These are phyloP conservation scores for Rheum nobile DNA, from an alignment of 148 eudicot genomes.

Conservation along the genomic window DNA sequence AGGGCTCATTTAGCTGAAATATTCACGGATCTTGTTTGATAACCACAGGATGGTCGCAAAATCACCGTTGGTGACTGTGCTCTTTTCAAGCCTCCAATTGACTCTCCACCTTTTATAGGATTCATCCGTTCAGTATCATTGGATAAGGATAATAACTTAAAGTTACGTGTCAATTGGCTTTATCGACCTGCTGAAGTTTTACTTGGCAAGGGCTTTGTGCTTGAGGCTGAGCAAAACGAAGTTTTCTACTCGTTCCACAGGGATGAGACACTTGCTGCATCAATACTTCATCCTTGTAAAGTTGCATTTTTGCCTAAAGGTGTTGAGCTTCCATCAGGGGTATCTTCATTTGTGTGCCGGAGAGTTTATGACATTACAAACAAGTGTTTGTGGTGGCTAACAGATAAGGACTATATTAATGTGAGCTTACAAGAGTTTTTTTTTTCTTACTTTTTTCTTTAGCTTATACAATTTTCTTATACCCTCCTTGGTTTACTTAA, in stretches of 20 bases:
- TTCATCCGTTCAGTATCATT: constrained; percentile 39
- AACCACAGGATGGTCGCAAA: constrained; percentile 52
- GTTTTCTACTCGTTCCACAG: constrained; percentile 78
- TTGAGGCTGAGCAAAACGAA: constrained; percentile 88
- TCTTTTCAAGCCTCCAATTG: constrained; percentile 59
- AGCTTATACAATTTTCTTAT: not conserved
- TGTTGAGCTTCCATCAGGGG: constrained; percentile 73
- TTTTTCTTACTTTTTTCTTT: constrained; percentile 12
- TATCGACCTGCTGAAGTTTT: constrained; percentile 70
- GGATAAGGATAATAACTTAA: constrained; percentile 34
- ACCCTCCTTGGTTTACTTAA: not conserved
- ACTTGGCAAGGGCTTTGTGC: constrained; percentile 47
- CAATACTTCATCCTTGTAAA: constrained; percentile 92
- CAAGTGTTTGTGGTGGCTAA: constrained; percentile 88
- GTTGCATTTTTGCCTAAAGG: constrained; percentile 84
- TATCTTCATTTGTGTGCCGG: constrained; percentile 80
- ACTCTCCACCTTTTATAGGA: constrained; percentile 70
- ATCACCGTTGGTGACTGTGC: constrained; percentile 82
- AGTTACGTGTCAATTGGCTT: constrained; percentile 65
- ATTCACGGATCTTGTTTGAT: not conserved
- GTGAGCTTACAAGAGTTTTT: constrained; percentile 24
- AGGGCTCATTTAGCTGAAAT: not conserved
- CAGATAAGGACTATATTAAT: constrained; percentile 64
- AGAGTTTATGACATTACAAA: constrained; percentile 72
- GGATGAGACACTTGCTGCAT: constrained; percentile 87